Conservation (phyloP, 345 rosid genomes). For the Gossypium arboreum region DNA sequence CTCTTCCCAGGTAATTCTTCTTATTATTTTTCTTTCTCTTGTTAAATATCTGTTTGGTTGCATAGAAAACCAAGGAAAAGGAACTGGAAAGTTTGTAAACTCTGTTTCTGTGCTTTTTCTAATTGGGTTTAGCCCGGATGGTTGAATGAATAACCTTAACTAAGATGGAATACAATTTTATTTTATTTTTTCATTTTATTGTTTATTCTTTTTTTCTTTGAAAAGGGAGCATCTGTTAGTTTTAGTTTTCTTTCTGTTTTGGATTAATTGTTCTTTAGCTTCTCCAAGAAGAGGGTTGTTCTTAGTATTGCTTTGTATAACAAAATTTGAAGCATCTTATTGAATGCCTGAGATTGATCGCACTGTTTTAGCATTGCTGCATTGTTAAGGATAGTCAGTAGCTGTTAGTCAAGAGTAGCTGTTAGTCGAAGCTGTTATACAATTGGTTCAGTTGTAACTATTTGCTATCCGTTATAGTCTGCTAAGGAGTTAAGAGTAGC, state of each 20-base stretch:
- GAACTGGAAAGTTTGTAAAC: neutral
- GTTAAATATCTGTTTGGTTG: slow-evolving; percentile 10
- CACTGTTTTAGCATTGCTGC: slow-evolving; percentile 39
- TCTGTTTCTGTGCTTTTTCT: neutral
- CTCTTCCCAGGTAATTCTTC: slow-evolving; percentile 8
- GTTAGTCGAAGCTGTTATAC: too few relatives aligned
- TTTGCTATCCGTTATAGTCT: too few relatives aligned
- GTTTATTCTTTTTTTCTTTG: neutral
- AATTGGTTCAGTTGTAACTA: too few relatives aligned
- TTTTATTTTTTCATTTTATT: neutral
- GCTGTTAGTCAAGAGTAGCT: too few relatives aligned
- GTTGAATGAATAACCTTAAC: neutral
- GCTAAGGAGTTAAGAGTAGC: too few relatives aligned
- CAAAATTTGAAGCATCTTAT: neutral
- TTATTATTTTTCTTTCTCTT: neutral
- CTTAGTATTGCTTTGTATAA: neutral
- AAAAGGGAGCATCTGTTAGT: neutral
- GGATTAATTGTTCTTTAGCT: neutral
- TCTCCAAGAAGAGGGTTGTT: neutral
- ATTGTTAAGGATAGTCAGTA: neutral
- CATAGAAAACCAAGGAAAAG: slow-evolving; percentile 6
- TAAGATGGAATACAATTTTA: neutral
- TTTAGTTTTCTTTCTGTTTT: neutral
- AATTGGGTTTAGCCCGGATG: neutral
- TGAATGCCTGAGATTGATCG: too few relatives aligned